Conservation (phyloP, 78 protist genomes). For the Guillardia theta region DNA sequence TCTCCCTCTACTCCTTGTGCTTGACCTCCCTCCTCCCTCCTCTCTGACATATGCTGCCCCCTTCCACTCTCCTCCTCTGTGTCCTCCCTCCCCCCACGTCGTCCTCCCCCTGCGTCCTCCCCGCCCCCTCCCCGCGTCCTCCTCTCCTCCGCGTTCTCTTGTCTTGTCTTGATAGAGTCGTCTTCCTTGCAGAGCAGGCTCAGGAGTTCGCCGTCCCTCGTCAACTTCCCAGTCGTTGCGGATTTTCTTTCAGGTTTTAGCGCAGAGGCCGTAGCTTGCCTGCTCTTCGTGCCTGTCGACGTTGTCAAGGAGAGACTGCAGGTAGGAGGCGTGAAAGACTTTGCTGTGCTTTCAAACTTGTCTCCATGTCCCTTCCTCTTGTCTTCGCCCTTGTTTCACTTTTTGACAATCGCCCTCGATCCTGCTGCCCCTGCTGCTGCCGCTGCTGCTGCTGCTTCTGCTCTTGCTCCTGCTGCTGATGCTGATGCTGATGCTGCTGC, state of each 20-base stretch:
- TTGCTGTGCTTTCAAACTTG: neutral
- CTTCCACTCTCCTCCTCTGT: neutral
- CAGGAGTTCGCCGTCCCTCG: neutral
- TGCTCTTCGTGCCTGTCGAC: neutral
- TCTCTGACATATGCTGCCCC: neutral
- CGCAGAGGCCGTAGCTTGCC: neutral
- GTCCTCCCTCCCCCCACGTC: neutral
- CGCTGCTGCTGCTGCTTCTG: no score
- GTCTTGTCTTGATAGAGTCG: neutral
- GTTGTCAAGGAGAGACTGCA: neutral
- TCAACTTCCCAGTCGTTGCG: neutral
- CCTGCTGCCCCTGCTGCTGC: no score
- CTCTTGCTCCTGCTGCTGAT: no score
- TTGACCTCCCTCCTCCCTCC: neutral
- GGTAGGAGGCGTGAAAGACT: neutral
- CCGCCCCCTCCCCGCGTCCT: neutral
- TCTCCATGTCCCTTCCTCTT: no score
- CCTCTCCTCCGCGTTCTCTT: neutral
- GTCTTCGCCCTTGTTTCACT: no score
- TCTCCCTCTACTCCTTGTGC: neutral
- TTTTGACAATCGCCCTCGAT: no score
- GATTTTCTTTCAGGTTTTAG: neutral
- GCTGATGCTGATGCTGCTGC: no score
- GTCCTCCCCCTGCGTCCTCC: neutral
- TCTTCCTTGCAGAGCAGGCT: neutral